Percentiles rank a stretch among this genome's conserved stretches.
Evolutionary conservation across 2,329 filamentous ascomycete genomes (phyloP).

Genomic region (Sarocladium strictum): DNA sequence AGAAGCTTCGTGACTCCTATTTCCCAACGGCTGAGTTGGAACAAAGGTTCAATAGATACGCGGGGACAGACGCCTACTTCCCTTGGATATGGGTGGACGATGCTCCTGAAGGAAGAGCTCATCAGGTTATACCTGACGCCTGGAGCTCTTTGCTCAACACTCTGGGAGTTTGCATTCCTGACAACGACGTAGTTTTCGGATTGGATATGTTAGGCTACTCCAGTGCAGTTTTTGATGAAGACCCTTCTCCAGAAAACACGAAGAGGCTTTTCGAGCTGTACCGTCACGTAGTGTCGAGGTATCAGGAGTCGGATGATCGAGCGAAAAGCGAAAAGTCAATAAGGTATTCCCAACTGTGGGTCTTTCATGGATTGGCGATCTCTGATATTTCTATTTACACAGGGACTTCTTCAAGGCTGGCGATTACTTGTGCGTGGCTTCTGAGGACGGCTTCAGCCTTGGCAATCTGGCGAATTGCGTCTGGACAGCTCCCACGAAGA

Average conservation of each 20-base stretch:
- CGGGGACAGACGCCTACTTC: background rate
- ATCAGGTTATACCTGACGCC: background rate
- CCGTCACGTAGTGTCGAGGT: background rate
- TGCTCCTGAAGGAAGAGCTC: background rate
- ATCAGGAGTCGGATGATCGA: background rate
- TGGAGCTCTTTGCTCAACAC: background rate
- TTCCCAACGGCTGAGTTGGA: background rate
- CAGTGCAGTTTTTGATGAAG: background rate
- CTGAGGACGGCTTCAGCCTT: no score
- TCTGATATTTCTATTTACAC: background rate
- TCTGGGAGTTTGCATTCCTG: background rate
- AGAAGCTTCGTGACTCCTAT: background rate
- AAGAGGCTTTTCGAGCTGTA: background rate
- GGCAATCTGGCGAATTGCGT: background rate
- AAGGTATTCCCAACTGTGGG: no score
- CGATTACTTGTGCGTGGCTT: background rate
- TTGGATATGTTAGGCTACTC: background rate
- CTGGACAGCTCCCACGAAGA: background rate
- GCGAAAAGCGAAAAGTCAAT: background rate
- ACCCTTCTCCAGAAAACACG: background rate
- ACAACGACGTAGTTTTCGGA: background rate
- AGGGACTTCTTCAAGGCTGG: background rate
- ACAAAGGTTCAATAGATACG: slow-evolving; percentile 2
- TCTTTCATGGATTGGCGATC: no score
- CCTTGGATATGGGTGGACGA: slow-evolving; percentile 2